phyloP scores from a whole-genome alignment of 2,329 filamentous ascomycete species.

The Pleoardoris graminearum region DNA sequence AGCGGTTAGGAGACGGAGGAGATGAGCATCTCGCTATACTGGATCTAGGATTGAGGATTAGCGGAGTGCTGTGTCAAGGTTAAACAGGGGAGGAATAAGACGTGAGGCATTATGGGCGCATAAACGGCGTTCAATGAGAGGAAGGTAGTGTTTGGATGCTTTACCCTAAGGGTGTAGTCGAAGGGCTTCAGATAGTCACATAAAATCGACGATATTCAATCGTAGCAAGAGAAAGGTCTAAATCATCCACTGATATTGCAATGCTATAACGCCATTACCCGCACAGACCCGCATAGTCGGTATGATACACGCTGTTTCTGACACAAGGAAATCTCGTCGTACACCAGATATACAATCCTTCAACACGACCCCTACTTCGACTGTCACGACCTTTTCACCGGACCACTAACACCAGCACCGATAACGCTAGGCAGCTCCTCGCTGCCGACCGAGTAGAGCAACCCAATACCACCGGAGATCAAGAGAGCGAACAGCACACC shows the following conservation, averaged over 20 bases:
- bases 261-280: slow-evolving; percentile 41
- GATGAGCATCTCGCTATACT: slow-evolving; percentile 93
- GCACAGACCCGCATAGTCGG: slow-evolving; percentile 26
- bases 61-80: slow-evolving; percentile 64
- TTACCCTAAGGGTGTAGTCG: too few species aligned
- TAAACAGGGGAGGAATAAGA: too few species aligned
- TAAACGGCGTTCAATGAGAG: too few species aligned
- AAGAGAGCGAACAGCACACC: slow-evolving; percentile 70
- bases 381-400: slow-evolving; percentile 48
- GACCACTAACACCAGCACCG: slow-evolving; percentile 84
- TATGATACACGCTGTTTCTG: slow-evolving; percentile 28
- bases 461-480: slow-evolving; percentile 70
- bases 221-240: too few species aligned
- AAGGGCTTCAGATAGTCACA: too few species aligned
- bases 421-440: slow-evolving; percentile 92
- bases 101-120: too few species aligned
- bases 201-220: too few species aligned
- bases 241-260: slow-evolving; percentile 32
- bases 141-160: too few species aligned
- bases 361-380: background rate
- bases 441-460: slow-evolving; percentile 82
- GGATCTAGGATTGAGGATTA: slow-evolving; percentile 81
- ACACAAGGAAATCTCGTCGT: slow-evolving; percentile 23
- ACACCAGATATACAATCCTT: slow-evolving; percentile 38
- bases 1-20: slow-evolving; percentile 88